Evolutionary conservation across 371 early-diverging fungal genomes (phyloP).

Genomic region (Neoconidiobolus thromboides): DNA sequence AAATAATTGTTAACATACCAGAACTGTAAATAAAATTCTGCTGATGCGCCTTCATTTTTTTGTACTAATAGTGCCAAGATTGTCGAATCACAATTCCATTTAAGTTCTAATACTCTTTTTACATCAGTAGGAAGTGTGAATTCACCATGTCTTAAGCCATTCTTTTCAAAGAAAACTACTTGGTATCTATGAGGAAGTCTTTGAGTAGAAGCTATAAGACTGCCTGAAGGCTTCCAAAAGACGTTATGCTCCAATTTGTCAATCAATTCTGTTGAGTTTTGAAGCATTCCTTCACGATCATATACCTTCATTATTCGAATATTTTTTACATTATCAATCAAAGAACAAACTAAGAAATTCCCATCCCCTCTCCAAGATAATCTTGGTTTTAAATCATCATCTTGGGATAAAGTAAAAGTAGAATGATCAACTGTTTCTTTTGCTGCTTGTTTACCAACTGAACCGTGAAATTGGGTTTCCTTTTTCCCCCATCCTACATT

Average conservation of each 20-base stretch:
- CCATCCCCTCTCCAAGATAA: conserved; percentile 90
- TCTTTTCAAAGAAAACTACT: conserved; percentile 83
- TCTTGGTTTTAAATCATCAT: conserved; percentile 57
- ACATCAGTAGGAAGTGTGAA: conserved; percentile 49
- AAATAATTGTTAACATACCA: conserved; percentile 89
- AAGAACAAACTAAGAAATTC: conserved; percentile 48
- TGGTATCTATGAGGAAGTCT: conserved; percentile 61
- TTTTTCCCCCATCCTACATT: conserved; percentile 94
- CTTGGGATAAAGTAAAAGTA: conserved; percentile 29
- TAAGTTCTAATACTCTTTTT: conserved; percentile 19
- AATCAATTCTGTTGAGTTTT: conserved; percentile 62
- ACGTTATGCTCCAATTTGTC: conserved; percentile 62
- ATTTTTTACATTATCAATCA: conserved; percentile 36
- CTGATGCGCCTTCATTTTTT: conserved; percentile 2
- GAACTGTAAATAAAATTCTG: conserved; percentile 39
- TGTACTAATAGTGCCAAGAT: conserved; percentile 52
- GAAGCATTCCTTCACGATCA: conserved; percentile 65
- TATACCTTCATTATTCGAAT: conserved; percentile 56
- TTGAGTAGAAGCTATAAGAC: conserved; percentile 69
- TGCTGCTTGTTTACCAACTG: conserved; percentile 67
- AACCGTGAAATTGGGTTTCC: conserved; percentile 95
- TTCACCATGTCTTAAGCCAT: conserved; percentile 87
- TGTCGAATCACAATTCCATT: conserved; percentile 79
- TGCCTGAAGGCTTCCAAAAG: conserved; percentile 78
- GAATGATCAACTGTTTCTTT: conserved; percentile 26